Base-by-base conservation (phyloP, 2,329 filamentous ascomycete genomes). In the Pestalotiopsis sp. region DNA sequence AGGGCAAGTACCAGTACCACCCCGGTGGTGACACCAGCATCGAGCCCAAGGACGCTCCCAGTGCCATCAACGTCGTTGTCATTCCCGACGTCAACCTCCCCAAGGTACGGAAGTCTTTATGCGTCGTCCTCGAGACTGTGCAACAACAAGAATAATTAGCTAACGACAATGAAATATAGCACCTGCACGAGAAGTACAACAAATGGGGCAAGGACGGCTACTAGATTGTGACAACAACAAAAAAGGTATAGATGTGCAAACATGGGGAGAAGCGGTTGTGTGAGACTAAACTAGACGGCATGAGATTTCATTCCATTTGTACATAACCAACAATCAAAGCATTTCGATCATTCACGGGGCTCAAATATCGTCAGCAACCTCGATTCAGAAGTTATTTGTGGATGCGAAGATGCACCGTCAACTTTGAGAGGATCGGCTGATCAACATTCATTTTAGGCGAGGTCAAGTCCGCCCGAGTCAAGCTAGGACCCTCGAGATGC, bases 131-230 rank as follows among this genome's bases (percentile, higher is more conserved):
- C 23, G 23, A 13, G 20, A 27, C 12, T 59, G n/a, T n/a, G n/a
- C n/a, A n/a, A n/a, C n/a, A 1, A 4, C 7, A 52, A 14, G n/a
- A 64, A 11, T 12, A 38, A 4, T 31, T n/a, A 13, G 14, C 3
- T 68, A 17, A 17, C 72, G 73, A 69, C 73, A 39, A 56, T 11
- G n/a, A 27, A 36, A 41, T n/a, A 68, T 77, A 97, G 93, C 88
- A 92, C 77, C 90, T 98, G 73, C 96, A 99, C 85, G 96, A 99
- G 76, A 92, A 92, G 86, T 98, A 92, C 90, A 99, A 99, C 93
- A 99, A 99, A 88, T 98, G 93, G 90, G 96, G 96, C 83, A 98
- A 98, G 90, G 96, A 98, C 75, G 95, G 94, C 75, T 98, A 92
- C 84, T 93, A 67, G 65, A 60, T 13, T 27, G 38, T 25, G 20